These are phyloP conservation scores for Myxozyma vanderwaltii DNA, from an alignment of 805 yeast genomes.

Conservation along the genomic window DNA sequence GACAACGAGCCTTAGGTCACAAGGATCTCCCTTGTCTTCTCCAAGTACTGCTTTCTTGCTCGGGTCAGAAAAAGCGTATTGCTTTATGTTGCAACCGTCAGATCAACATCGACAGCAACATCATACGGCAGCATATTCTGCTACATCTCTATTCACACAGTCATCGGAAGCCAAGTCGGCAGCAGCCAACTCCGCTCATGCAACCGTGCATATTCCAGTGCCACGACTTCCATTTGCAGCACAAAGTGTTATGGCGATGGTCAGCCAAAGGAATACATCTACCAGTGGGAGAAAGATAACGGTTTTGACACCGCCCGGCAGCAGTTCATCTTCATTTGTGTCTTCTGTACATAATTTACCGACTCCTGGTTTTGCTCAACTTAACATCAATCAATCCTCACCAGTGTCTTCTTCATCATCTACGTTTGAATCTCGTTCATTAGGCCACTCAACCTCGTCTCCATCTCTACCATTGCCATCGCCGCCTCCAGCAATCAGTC, in stretches of 20 bases:
- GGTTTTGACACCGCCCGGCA: constrained; percentile 1
- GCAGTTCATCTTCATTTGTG: constrained; percentile 8
- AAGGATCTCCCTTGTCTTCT: not conserved
- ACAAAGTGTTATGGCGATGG: constrained; percentile 13
- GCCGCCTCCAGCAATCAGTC: not conserved
- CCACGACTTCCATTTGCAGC: constrained; percentile 23
- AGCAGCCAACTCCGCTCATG: not conserved
- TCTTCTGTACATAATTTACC: not conserved
- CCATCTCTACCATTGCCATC: not conserved
- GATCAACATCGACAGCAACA: constrained; percentile 15
- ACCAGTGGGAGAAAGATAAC: not conserved
- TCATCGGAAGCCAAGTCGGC: not conserved
- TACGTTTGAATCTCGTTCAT: not conserved
- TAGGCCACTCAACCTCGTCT: not conserved
- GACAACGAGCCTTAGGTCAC: not conserved
- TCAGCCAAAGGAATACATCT: not conserved
- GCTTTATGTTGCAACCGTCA: constrained; percentile 23
- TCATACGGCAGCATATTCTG: constrained; percentile 1
- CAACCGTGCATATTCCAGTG: constrained; percentile 11
- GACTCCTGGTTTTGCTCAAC: not conserved
- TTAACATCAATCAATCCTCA: not conserved
- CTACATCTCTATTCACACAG: not conserved
- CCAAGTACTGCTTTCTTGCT: not conserved
- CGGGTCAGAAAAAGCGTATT: constrained; percentile 21
- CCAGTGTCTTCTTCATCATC: not conserved